phyloP scores from a whole-genome alignment of 805 yeast genomes.

The Ogataea degrootiae region DNA sequence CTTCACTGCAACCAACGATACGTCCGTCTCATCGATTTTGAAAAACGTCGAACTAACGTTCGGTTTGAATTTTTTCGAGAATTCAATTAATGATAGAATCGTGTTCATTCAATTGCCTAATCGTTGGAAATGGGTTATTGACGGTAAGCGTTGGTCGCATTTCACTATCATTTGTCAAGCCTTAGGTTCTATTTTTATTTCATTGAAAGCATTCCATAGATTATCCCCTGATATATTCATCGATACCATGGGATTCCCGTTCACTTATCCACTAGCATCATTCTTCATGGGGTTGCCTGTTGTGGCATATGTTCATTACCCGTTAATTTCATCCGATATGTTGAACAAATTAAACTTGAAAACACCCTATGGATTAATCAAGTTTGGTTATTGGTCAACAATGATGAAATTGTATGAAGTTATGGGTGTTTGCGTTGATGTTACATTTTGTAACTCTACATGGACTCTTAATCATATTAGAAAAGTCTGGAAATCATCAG shows the following conservation, averaged over 20 bases:
- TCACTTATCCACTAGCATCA: slow-evolving; percentile 64
- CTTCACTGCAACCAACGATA: slow-evolving; percentile 22
- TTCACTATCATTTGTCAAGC: slow-evolving; percentile 88
- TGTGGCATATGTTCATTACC: slow-evolving; percentile 89
- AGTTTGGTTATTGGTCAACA: slow-evolving; percentile 65
- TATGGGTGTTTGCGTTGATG: slow-evolving; percentile 61
- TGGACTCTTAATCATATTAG: slow-evolving; percentile 85
- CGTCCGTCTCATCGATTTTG: slow-evolving; percentile 23
- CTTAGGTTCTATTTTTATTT: slow-evolving; percentile 65
- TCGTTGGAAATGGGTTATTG: slow-evolving; percentile 49
- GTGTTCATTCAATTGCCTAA: slow-evolving; percentile 29
- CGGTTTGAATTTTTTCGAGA: slow-evolving; percentile 24
- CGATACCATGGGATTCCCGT: slow-evolving; percentile 94
- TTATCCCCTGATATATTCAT: slow-evolving; percentile 86
- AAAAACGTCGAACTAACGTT: slow-evolving; percentile 21
- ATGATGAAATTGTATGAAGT: slow-evolving; percentile 61
- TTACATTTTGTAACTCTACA: slow-evolving; percentile 75
- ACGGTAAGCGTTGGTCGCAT: slow-evolving; percentile 66
- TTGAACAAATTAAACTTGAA: slow-evolving; percentile 46
- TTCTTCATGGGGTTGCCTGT: slow-evolving; percentile 65
- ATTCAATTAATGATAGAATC: slow-evolving; percentile 22
- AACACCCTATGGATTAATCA: slow-evolving; percentile 28
- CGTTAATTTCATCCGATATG: slow-evolving; percentile 88
- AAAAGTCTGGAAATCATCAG: slow-evolving; percentile 54
- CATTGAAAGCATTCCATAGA: slow-evolving; percentile 63